phyloP scores from a whole-genome alignment of 176 grass and related monocot genomes.

The Triticum turgidum region DNA sequence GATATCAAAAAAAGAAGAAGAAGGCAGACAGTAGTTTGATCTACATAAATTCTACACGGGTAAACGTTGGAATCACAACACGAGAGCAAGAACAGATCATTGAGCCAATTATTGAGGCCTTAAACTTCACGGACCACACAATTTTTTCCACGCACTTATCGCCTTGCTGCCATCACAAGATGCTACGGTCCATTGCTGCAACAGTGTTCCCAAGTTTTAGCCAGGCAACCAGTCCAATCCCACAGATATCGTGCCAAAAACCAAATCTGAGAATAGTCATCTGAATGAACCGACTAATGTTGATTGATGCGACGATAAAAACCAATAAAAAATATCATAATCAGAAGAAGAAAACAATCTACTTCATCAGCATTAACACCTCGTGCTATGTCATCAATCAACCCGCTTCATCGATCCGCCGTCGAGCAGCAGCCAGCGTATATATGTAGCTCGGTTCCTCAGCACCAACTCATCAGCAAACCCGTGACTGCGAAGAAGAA shows the following conservation, averaged over 20 bases:
- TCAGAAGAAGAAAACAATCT: neutral
- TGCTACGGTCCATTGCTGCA: neutral
- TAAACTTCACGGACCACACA: neutral
- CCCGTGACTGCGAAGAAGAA: neutral
- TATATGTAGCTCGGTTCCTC: neutral
- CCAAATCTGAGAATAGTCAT: neutral
- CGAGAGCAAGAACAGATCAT: neutral
- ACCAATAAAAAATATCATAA: neutral
- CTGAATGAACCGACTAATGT: neutral
- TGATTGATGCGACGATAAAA: neutral
- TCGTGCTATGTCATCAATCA: neutral
- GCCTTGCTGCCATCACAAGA: neutral
- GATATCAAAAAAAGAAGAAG: neutral
- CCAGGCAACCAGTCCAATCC: neutral
- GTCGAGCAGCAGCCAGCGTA: neutral
- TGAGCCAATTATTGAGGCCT: neutral
- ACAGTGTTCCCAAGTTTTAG: neutral
- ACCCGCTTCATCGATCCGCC: neutral
- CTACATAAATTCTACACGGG: neutral
- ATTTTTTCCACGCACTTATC: neutral
- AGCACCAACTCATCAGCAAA: neutral
- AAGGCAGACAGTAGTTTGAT: neutral
- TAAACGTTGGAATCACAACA: neutral
- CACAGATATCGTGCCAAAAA: neutral
- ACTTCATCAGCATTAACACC: neutral